Evolutionary conservation across 2,329 filamentous ascomycete genomes (phyloP), one percentile per base, ranked within the genome.

Genomic region (Fusarium chaquense): DNA sequence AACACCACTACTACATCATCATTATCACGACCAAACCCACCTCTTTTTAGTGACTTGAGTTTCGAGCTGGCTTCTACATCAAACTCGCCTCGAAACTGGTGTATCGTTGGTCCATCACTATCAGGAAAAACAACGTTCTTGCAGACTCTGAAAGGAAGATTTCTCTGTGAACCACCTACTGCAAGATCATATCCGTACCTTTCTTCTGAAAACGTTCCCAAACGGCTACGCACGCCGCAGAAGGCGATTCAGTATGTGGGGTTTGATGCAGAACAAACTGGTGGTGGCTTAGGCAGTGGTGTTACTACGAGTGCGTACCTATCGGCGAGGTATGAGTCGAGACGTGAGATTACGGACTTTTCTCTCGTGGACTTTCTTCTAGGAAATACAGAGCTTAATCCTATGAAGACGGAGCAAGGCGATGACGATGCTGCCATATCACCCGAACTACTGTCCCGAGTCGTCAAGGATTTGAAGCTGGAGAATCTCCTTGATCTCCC

Each of bases 321-420:
- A 20, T 94, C 93, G 62, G 94, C 94, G 18, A 86, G 96, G 40
- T 99, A 98, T 78, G 96, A 99, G 83, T 94, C 92, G 62, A 84
- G 91, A 38, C 86, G 93, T 33, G 95, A 98, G 80, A 90, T 89
- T 56, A 97, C 92, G 2, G 96, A 98, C 78, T 97, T 95, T 80
- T 93, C 91, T 0, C 85, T 98, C 3, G 81, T 86, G 53, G 90
- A 97, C 79, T 98, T 93, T 76, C 81, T 99, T 20, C 86, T 89
- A 16, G 94, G 94, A 1, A 91, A 96, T 75, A 97, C 91, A 4
- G 88, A 94, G 65, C 83, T 98, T 63, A 98, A 98, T 75, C 89
- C 93, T 1, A 81, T 89, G 12, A 81, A 83, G 33, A 70, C 76
- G 15, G 71, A 74, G 1, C 51, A 67, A 16, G 78, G 83, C 2